Evolutionary conservation across 2,329 filamentous ascomycete species (phyloP).

Genomic region (Microcera coccophila): DNA sequence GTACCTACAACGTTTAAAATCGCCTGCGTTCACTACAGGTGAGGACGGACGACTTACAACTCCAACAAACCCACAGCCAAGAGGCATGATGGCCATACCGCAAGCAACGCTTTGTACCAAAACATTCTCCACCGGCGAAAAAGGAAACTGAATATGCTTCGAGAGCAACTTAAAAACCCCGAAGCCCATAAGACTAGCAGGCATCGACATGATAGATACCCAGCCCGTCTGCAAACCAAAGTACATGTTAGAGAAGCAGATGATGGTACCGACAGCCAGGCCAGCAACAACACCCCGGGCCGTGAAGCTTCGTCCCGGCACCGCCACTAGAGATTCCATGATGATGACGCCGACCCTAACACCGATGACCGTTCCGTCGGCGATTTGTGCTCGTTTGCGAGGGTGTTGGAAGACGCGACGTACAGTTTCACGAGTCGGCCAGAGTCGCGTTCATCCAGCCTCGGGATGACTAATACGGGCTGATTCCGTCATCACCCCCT

Average conservation of each 20-base stretch:
- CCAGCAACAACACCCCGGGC: constrained; percentile 75
- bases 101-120: constrained; percentile 94
- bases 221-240: constrained; percentile 86
- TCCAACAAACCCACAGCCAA: constrained; percentile 93
- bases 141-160: constrained; percentile 70
- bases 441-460: not conserved
- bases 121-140: constrained; percentile 94
- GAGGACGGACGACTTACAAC: constrained; percentile 50
- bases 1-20: constrained; percentile 49
- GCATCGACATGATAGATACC: constrained; percentile 90
- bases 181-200: constrained; percentile 88
- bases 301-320: constrained; percentile 70
- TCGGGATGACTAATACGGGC: not conserved
- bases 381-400: not conserved
- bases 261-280: constrained; percentile 78
- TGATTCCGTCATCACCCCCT: not conserved
- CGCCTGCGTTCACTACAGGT: not conserved
- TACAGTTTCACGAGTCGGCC: not conserved
- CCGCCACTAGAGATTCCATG: constrained; percentile 20
- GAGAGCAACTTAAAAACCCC: constrained; percentile 83
- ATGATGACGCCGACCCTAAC: not conserved
- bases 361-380: not conserved
- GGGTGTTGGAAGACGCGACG: not conserved
- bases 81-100: constrained; percentile 91
- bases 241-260: constrained; percentile 97